phyloP scores from a whole-genome alignment of 768 basidiomycete species.

The Mycena alexandri region DNA sequence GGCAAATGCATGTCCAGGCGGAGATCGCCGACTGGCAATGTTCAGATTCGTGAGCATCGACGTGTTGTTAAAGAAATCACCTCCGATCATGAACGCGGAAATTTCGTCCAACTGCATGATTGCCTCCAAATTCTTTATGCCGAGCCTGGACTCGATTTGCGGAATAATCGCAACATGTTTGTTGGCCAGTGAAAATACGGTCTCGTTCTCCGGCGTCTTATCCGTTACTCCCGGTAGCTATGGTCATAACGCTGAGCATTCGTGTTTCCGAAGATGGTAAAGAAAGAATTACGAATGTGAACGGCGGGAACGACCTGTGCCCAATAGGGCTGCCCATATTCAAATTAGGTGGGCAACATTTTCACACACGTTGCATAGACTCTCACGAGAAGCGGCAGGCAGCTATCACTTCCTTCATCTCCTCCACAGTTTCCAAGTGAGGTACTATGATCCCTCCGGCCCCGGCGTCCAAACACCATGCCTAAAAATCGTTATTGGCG shows the following conservation, averaged over 20 bases:
- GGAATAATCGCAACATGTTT: slow-evolving; percentile 33
- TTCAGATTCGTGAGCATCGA: neutral
- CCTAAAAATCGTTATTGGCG: neutral
- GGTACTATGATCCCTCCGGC: slow-evolving; percentile 32
- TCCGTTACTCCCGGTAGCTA: slow-evolving; percentile 33
- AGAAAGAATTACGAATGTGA: slow-evolving; percentile 15
- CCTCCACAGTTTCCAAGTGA: slow-evolving; percentile 29
- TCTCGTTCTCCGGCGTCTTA: slow-evolving; percentile 6
- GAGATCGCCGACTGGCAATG: slow-evolving; percentile 21
- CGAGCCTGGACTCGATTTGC: slow-evolving; percentile 59
- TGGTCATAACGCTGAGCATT: neutral
- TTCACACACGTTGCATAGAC: too few relatives aligned
- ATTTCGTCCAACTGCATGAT: slow-evolving; percentile 14
- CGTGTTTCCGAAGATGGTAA: neutral
- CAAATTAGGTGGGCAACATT: neutral
- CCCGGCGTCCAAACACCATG: slow-evolving; percentile 31
- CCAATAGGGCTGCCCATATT: slow-evolving; percentile 19
- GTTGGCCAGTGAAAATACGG: slow-evolving; percentile 26
- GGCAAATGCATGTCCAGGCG: slow-evolving; percentile 27
- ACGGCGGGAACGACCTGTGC: slow-evolving; percentile 32
- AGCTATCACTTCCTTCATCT: slow-evolving; percentile 20
- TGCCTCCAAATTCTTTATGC: slow-evolving; percentile 78
- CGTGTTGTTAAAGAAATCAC: neutral
- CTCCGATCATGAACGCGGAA: slow-evolving; percentile 33
- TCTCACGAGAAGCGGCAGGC: slow-evolving; percentile 34